A percentile compares a stretch with the other conserved stretches of the same genome.
Conservation (phyloP, 1,139 yeast species). For the Yarrowia galli region DNA sequence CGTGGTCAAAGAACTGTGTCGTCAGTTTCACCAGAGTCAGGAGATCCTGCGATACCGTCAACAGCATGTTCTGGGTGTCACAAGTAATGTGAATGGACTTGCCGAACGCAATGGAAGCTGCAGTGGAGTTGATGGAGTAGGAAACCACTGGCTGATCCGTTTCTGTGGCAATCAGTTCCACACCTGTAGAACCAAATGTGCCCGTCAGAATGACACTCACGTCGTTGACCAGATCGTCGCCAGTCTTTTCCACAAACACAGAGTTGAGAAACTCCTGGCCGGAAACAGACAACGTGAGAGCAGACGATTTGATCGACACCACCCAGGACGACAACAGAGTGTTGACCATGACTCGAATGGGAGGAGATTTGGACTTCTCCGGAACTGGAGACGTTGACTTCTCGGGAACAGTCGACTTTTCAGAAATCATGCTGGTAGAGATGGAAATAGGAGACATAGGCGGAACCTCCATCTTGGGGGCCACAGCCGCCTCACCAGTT, state of each 20-base stretch:
- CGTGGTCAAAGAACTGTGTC: constrained; percentile 11
- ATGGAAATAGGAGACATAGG: background rate
- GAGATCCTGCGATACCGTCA: constrained; percentile 5
- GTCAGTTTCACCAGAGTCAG: background rate
- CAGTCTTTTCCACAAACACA: constrained; percentile 22
- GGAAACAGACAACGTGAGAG: constrained; percentile 2
- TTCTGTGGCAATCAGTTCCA: constrained; percentile 1
- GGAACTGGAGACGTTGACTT: constrained; percentile 4
- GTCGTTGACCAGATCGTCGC: constrained; percentile 16
- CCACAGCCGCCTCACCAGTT: background rate
- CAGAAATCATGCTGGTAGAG: background rate
- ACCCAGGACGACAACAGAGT: constrained; percentile 25
- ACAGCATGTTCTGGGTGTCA: constrained; percentile 11
- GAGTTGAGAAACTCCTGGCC: constrained; percentile 28
- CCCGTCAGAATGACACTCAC: constrained; percentile 17
- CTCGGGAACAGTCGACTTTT: background rate
- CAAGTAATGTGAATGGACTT: constrained; percentile 26
- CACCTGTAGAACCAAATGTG: constrained; percentile 11
- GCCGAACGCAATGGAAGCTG: constrained; percentile 15
- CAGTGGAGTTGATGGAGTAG: constrained; percentile 25
- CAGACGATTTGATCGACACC: constrained; percentile 20
- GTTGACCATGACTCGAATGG: constrained; percentile 21
- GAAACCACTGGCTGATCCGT: constrained; percentile 5
- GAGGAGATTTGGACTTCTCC: background rate
- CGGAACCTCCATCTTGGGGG: background rate